A percentile compares a stretch with the other conserved stretches of the same genome.
phyloP scores from a whole-genome alignment of 2,329 filamentous ascomycete genomes.

The Ophiostoma himal-ulmi region DNA sequence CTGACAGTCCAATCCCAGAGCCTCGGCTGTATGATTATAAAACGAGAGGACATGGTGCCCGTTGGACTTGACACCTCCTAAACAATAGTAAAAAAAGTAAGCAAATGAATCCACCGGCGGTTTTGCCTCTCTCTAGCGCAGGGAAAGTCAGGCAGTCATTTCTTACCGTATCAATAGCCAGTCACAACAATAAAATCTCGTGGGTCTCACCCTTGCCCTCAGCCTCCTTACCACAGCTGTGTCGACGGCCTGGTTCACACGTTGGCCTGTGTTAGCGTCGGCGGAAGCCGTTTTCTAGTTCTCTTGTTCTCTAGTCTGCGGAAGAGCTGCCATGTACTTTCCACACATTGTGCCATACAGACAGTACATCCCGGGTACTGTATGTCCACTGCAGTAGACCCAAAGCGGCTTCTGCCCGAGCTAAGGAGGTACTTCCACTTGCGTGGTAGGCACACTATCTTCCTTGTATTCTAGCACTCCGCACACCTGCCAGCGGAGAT shows the following conservation, averaged over 20 bases:
- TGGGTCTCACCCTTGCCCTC: neutral
- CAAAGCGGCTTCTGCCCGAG: neutral
- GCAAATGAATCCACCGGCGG: neutral
- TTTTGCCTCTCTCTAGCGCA: neutral
- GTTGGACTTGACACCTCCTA: neutral
- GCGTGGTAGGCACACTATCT: neutral
- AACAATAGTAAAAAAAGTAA: neutral
- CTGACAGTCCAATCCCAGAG: neutral
- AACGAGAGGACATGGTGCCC: neutral
- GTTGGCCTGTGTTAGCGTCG: neutral
- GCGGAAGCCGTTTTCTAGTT: slow-evolving; percentile 3
- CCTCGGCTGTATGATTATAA: too few relatives aligned
- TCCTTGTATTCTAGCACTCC: neutral
- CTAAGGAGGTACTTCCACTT: neutral
- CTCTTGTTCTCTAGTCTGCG: neutral
- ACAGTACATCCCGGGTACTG: neutral
- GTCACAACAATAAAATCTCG: too few relatives aligned
- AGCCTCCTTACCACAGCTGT: slow-evolving; percentile 9
- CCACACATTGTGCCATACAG: neutral
- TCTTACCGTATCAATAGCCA: neutral
- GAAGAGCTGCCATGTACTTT: neutral
- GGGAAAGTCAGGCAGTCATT: neutral
- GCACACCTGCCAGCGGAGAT: neutral
- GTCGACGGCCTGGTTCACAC: neutral
- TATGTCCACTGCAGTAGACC: neutral